phyloP scores from a whole-genome alignment of 2,329 filamentous ascomycete genomes.

The Orbilia ellipsospora region DNA sequence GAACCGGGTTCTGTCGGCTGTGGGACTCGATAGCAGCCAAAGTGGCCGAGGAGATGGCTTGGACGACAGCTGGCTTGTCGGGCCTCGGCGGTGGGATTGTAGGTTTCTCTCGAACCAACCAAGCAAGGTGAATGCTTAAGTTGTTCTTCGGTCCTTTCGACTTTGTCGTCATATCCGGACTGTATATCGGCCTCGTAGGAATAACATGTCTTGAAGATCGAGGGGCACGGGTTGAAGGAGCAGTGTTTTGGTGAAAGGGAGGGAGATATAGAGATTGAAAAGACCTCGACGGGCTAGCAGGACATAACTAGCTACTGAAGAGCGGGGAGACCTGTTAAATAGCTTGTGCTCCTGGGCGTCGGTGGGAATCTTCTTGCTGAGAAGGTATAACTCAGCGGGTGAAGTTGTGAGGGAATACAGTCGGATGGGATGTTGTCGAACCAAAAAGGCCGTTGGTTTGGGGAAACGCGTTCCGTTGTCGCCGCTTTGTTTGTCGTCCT shows the following conservation, averaged over 20 bases:
- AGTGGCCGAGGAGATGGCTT: conserved; percentile 34
- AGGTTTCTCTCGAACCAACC: conserved; percentile 54
- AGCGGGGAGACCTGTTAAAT: no score
- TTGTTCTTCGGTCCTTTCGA: conserved; percentile 51
- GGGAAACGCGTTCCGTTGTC: conserved; percentile 37
- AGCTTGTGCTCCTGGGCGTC: no score
- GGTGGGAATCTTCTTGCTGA: background rate
- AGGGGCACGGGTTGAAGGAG: conserved; percentile 1
- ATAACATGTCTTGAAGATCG: conserved; percentile 37
- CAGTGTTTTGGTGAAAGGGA: background rate
- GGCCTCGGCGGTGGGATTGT: conserved; percentile 40
- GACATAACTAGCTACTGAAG: background rate
- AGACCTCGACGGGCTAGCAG: background rate
- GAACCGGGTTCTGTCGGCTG: conserved; percentile 22
- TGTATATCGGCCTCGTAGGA: conserved; percentile 1
- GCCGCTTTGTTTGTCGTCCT: conserved; percentile 53
- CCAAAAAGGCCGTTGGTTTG: conserved; percentile 7
- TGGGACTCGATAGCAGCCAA: conserved; percentile 47
- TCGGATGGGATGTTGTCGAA: conserved; percentile 33
- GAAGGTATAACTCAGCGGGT: conserved; percentile 1
- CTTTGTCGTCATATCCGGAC: conserved; percentile 53
- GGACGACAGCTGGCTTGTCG: conserved; percentile 28
- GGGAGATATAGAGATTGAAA: no score
- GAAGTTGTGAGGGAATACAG: conserved; percentile 11
- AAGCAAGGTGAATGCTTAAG: conserved; percentile 54